These are phyloP conservation scores for Geosiphon pyriformis DNA, from an alignment of 192 early-diverging fungal genomes.

Conservation along the genomic window DNA sequence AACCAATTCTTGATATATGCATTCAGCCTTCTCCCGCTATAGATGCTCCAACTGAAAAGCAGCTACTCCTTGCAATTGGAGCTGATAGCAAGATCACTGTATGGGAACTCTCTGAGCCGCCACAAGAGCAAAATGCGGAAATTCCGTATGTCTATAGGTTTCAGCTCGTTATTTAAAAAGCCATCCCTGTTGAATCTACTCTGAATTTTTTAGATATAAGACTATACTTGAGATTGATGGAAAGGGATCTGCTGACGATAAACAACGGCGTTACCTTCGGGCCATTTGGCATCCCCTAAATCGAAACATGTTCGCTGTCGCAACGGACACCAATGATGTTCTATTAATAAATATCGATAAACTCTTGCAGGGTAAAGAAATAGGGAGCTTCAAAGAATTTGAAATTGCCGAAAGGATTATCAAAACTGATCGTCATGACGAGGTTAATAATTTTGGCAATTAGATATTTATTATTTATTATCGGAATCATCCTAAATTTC, in stretches of 20 bases:
- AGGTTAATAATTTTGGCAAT: constrained; percentile 27
- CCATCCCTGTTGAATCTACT: no score
- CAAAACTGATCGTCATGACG: constrained; percentile 30
- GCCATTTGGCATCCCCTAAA: constrained; percentile 38
- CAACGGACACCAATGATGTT: constrained; percentile 38
- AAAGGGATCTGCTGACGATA: constrained; percentile 20
- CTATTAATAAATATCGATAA: constrained; percentile 29
- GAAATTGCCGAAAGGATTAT: constrained; percentile 28
- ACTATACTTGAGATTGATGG: constrained; percentile 32
- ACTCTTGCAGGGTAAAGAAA: constrained; percentile 20
- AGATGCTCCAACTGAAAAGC: background rate
- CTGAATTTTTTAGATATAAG: constrained; percentile 9
- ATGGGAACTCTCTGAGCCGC: constrained; percentile 18
- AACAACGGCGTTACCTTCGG: constrained; percentile 35
- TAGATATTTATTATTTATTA: no score
- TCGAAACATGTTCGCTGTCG: constrained; percentile 34
- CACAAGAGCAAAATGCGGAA: constrained; percentile 6
- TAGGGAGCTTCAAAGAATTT: constrained; percentile 23
- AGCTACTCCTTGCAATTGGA: constrained; percentile 16
- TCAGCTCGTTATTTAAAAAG: constrained; percentile 4
- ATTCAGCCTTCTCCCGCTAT: constrained; percentile 1
- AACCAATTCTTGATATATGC: constrained; percentile 24
- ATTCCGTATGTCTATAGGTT: constrained; percentile 23
- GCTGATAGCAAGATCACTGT: constrained; percentile 22
- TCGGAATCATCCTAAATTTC: background rate